Evolutionary conservation across 148 eudicot species (phyloP), one percentile per base, ranked within the genome.

Genomic region (Vaccinium corymbosum): DNA sequence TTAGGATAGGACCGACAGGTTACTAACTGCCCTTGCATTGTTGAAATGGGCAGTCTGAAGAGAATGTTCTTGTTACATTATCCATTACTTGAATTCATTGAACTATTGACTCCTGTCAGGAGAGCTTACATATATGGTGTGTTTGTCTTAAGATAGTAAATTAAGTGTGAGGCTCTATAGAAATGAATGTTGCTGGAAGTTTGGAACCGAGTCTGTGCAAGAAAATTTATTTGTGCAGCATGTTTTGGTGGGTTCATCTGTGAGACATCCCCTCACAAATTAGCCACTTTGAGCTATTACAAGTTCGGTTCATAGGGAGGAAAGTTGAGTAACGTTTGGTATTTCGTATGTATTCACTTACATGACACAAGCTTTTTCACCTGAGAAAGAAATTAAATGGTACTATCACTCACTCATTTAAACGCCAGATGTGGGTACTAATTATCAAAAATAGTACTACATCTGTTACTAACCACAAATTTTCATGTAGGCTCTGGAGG

Each of bases 401-500:
- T 56, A 25, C 38, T 66, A 11, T n/a, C 25, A 50, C 8, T 4
- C 25, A 51, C 16, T 27, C 1, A 79, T 32, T 48, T 32, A n/a
- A 12, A 53, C 73, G 1, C 48, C 20, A 6, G 32, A 20, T 20
- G 71, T 32, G n/a, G 6, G 15, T 55, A 48, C 5, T n/a, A 4
- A 17, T 0, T 50, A 4, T 11, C 19, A 9, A 22, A 32, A 11
- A 14, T 10, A n/a, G 71, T 55, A 48, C 74, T 48, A 48, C 20
- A 62, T 19, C 19, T 77, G 22, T 25, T n/a, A 52, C 57, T 77
- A 42, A 61, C n/a, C 17, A 10, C 46, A 53, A 35, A 55, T 85
- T 32, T 80, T 81, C 66, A n/a, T 80, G 64, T 77, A 93, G 95
- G 93, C 92, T 73, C 50, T 93, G 85, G 93, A 91, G 87, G 93